These are phyloP conservation scores for Talaromyces sp. DNA, from an alignment of 2,329 filamentous ascomycete genomes.

Conservation along the genomic window DNA sequence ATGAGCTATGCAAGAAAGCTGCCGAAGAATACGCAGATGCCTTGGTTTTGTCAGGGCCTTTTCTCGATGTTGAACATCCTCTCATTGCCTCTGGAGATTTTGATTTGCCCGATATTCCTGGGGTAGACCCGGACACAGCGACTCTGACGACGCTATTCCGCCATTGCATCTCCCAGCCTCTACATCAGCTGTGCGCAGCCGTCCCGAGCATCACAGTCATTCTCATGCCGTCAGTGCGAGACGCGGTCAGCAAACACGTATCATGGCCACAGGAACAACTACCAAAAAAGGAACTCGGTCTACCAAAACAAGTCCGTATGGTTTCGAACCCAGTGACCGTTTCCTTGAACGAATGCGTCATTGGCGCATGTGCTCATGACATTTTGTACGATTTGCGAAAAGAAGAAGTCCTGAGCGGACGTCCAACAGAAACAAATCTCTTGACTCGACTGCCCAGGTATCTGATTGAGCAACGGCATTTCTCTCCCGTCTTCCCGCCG, in stretches of 20 bases:
- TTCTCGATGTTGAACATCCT: conserved; percentile 88
- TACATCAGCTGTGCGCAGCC: conserved; percentile 63
- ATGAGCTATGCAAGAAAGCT: conserved; percentile 73
- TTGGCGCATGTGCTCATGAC: conserved; percentile 81
- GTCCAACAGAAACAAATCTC: conserved; percentile 53
- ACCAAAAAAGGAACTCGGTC: conserved; percentile 63
- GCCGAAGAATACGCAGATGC: conserved; percentile 70
- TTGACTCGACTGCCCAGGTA: conserved; percentile 69
- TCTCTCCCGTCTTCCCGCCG: conserved; percentile 83
- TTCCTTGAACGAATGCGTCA: conserved; percentile 76
- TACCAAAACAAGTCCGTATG: conserved; percentile 70
- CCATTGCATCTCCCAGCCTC: conserved; percentile 66
- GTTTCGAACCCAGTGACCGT: conserved; percentile 89
- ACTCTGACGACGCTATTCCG: conserved; percentile 81
- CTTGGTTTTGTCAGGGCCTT: conserved; percentile 76
- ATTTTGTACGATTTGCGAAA: conserved; percentile 73
- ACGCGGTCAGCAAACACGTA: conserved; percentile 74
- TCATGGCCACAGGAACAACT: conserved; percentile 80
- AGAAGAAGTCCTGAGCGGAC: conserved; percentile 62
- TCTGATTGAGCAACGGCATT: conserved; percentile 84
- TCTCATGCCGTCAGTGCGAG: conserved; percentile 75
- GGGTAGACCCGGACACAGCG: conserved; percentile 67
- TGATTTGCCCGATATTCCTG: conserved; percentile 63
- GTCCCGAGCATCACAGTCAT: conserved; percentile 78
- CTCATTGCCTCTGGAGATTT: conserved; percentile 76